Evolutionary conservation across 495 filamentous ascomycete genomes (phyloP).

Genomic region (Rusavskia elegans): DNA sequence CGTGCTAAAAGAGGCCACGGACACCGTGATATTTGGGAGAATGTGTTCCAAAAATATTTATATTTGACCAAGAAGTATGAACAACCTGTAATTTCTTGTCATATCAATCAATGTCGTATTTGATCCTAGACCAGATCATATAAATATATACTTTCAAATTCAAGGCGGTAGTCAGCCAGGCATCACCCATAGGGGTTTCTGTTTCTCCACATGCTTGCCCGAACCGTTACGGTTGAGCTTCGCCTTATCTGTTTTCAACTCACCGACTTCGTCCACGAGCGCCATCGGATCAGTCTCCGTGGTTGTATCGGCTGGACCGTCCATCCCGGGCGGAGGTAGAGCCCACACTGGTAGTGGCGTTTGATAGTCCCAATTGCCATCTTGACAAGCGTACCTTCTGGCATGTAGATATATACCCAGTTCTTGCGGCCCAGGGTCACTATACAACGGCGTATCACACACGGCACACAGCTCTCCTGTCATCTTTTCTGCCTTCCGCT

Average conservation of each 20-base stretch:
- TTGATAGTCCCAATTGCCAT: conserved; percentile 72
- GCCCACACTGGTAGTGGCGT: conserved; percentile 79
- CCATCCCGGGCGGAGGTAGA: conserved; percentile 43
- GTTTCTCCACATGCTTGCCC: neutral
- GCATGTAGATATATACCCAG: conserved; percentile 89
- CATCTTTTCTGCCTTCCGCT: conserved; percentile 79
- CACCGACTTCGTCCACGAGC: conserved; percentile 1
- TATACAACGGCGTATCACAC: conserved; percentile 79
- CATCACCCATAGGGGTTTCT: neutral
- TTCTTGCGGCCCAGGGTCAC: conserved; percentile 78
- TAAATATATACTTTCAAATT: too few relatives aligned
- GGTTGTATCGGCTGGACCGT: conserved; percentile 17
- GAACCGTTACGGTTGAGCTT: neutral
- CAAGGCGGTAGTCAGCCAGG: neutral
- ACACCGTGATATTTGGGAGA: too few relatives aligned
- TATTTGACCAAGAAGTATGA: too few relatives aligned
- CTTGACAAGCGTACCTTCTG: conserved; percentile 64
- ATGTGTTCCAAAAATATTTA: too few relatives aligned
- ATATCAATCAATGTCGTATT: too few relatives aligned
- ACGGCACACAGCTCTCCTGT: conserved; percentile 66
- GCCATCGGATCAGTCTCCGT: conserved; percentile 13
- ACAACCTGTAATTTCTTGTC: too few relatives aligned
- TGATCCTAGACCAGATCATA: too few relatives aligned
- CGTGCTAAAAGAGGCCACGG: too few relatives aligned
- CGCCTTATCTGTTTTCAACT: neutral